Conservation (phyloP, 306 rosid species). For the Vigna reflexopilosa region DNA sequence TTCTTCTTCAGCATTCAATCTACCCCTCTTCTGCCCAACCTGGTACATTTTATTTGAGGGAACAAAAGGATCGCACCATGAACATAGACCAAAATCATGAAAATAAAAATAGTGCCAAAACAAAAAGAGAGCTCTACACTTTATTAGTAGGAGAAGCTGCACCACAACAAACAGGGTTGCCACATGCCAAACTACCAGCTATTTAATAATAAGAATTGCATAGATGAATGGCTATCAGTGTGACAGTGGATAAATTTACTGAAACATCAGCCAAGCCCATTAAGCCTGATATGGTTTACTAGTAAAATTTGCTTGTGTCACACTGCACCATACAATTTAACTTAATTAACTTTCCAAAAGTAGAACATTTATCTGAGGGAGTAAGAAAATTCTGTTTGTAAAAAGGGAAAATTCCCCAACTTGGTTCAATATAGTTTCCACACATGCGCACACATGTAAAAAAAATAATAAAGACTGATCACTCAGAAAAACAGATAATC, state of each 20-base stretch:
- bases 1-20: slow-evolving; percentile 84
- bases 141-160: neutral
- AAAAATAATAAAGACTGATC: neutral
- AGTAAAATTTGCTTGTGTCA: neutral
- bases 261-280: neutral
- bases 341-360: neutral
- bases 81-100: slow-evolving; percentile 38
- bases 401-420: neutral
- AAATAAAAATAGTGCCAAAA: slow-evolving; percentile 41
- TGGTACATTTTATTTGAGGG: slow-evolving; percentile 48
- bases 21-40: slow-evolving; percentile 97
- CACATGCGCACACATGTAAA: too few species aligned
- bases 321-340: neutral
- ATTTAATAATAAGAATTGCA: neutral
- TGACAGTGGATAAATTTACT: neutral
- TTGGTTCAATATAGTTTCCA: neutral
- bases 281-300: neutral
- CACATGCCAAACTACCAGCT: neutral
- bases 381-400: neutral
- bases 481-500: neutral
- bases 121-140: neutral
- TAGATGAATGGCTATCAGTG: neutral
- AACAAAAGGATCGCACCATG: neutral
- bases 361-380: neutral
- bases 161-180: neutral